These are phyloP conservation scores for Candida sojae DNA, from an alignment of 1,139 yeast genomes.

Conservation along the genomic window DNA sequence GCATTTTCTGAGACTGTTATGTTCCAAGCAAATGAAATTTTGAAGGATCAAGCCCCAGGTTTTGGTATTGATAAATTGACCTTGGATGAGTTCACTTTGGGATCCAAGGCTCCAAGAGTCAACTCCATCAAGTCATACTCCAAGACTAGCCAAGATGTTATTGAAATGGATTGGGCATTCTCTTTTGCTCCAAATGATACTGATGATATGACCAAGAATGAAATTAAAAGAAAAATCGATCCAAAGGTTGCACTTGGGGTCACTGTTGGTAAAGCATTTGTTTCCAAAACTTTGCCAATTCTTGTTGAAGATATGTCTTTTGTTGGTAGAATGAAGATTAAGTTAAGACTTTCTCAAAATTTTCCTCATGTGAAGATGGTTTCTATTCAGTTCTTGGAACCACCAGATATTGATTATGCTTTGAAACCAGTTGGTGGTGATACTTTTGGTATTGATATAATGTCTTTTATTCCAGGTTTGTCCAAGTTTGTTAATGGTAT, in stretches of 20 bases:
- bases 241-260: conserved; percentile 82
- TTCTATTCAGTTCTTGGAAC: conserved; percentile 70
- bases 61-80: conserved; percentile 74
- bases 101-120: conserved; percentile 76
- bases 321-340: conserved; percentile 69
- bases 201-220: conserved; percentile 77
- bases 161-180: conserved; percentile 84
- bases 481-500: conserved; percentile 70
- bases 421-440: conserved; percentile 90
- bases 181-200: conserved; percentile 80
- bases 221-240: conserved; percentile 66
- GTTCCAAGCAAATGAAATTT: conserved; percentile 61
- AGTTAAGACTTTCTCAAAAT: conserved; percentile 57
- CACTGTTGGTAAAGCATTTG: conserved; percentile 75
- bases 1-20: conserved; percentile 76
- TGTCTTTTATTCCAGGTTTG: conserved; percentile 81
- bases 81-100: conserved; percentile 75
- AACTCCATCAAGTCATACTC: conserved; percentile 72
- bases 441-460: conserved; percentile 76
- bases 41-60: conserved; percentile 77
- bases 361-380: conserved; percentile 78
- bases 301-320: conserved; percentile 79
- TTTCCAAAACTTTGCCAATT: conserved; percentile 72
- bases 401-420: conserved; percentile 75
- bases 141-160: conserved; percentile 61